Base-by-base conservation (phyloP, 805 yeast species). In the Metschnikowia chrysomelidarum region DNA sequence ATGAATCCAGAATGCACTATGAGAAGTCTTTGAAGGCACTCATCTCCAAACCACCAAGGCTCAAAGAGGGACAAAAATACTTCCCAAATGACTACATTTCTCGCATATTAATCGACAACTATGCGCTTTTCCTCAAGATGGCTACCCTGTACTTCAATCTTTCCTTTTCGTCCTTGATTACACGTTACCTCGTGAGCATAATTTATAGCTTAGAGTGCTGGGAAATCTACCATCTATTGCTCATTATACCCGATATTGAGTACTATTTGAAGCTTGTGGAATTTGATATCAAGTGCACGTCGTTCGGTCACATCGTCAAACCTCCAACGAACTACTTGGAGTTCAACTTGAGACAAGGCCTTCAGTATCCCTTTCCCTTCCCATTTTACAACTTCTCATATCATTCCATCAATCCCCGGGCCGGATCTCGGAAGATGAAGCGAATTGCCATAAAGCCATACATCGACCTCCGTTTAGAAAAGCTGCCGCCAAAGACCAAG, bases 341-440 rank as follows among this genome's bases (percentile, higher is more conserved):
- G 22, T 57, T 57, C 32, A 51, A 57, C 16, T 56, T 68, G 62
- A 50, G 59, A 25, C 62, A 57, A 39, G 73, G 73, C 1, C 61
- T 65, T 32, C 67, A 63, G 36, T 68, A 62, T 40, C 71, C 73
- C 16, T 66, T 62, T 39, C 73, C 73, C 5, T 68, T 60, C 38
- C 72, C 73, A 22, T 68, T 66, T 39, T 68, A 67, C 49, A 67
- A 67, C 36, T 68, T 57, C 46, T 65, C 71, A 5, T 67, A 64
- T 46, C 73, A 68, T 41, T 49, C 64, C 4, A 48, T 62, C 26
- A 56, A 59, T 26, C 53, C 60, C 3, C 47, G 50, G 13, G 45
- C 55, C 5, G 51, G 51, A 8, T 48, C 50, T 13, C 49, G 43
- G 15, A 66, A 66, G 39, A 51, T 55, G 29, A 31, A 48, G 5